These are phyloP conservation scores for Theileria parva DNA, from an alignment of 169 alveolate genomes.

Conservation along the genomic window DNA sequence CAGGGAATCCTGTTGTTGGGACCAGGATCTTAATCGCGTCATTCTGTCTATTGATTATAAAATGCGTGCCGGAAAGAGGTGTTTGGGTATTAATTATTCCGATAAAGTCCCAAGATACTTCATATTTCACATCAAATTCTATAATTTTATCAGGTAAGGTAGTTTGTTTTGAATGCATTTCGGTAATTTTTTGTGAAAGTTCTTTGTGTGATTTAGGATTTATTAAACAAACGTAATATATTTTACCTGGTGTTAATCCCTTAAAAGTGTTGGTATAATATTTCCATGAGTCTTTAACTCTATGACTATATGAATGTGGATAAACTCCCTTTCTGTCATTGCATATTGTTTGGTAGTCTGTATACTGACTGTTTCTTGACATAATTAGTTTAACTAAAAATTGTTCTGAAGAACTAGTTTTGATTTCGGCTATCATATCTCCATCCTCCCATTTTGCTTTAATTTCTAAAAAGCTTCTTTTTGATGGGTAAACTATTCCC, in stretches of 20 bases:
- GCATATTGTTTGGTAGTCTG: conserved; percentile 45
- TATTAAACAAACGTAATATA: conserved; percentile 32
- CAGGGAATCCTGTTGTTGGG: conserved; percentile 15
- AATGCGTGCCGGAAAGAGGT: neutral
- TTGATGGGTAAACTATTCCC: conserved; percentile 37
- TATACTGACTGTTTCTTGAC: neutral
- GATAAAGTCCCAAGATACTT: conserved; percentile 21
- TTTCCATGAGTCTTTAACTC: neutral
- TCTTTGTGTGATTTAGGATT: neutral
- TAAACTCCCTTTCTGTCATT: neutral
- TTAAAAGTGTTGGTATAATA: neutral
- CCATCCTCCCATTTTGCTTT: conserved; percentile 15
- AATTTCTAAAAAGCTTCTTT: neutral
- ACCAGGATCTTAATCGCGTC: conserved; percentile 4
- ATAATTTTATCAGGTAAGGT: neutral
- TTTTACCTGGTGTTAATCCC: conserved; percentile 14
- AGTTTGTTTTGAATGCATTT: neutral
- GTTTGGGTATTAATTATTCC: conserved; percentile 27
- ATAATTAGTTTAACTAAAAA: conserved; percentile 18
- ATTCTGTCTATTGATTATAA: neutral
- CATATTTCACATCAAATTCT: neutral
- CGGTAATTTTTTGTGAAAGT: neutral
- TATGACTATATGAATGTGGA: neutral
- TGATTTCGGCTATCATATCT: neutral
- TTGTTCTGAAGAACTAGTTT: neutral